Evolutionary conservation across 2,329 filamentous ascomycete genomes (phyloP).

Genomic region (Arthrobotrys entomopaga): DNA sequence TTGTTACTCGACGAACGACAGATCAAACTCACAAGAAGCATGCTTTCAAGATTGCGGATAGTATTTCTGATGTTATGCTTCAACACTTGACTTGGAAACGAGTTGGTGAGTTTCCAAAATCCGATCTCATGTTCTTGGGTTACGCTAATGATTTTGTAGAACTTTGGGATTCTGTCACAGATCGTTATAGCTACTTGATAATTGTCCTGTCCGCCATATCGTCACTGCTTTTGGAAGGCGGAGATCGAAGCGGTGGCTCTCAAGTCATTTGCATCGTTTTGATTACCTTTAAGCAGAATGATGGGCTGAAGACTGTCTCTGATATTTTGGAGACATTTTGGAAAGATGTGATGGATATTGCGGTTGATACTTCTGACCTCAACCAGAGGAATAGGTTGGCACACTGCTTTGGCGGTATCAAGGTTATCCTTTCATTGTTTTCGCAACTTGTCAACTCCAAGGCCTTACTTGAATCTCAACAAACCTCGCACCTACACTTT

Average conservation of each 20-base stretch:
- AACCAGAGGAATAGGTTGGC: slow-evolving; percentile 63
- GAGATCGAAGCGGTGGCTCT: slow-evolving; percentile 63
- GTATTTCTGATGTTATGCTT: slow-evolving; percentile 58
- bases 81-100: slow-evolving; percentile 59
- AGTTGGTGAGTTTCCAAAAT: slow-evolving; percentile 55
- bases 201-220: slow-evolving; percentile 80
- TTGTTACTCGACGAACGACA: slow-evolving; percentile 78
- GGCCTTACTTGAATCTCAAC: slow-evolving; percentile 79
- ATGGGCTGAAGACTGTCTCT: slow-evolving; percentile 79
- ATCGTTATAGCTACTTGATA: slow-evolving; percentile 82
- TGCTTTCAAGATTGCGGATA: slow-evolving; percentile 70
- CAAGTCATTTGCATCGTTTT: slow-evolving; percentile 79
- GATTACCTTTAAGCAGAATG: slow-evolving; percentile 83
- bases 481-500: slow-evolving; percentile 67
- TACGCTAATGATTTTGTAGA: slow-evolving; percentile 62
- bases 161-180: slow-evolving; percentile 71
- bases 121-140: too few relatives aligned
- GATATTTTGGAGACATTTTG: slow-evolving; percentile 75
- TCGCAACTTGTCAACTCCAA: slow-evolving; percentile 79
- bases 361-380: slow-evolving; percentile 60
- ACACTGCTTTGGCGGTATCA: slow-evolving; percentile 72
- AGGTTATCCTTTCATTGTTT: slow-evolving; percentile 86
- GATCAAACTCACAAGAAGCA: slow-evolving; percentile 74
- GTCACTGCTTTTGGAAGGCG: slow-evolving; percentile 79
- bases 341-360: slow-evolving; percentile 64